Evolutionary conservation across 2,329 filamentous ascomycete species (phyloP).

Genomic region (Akanthomyces muscarius): DNA sequence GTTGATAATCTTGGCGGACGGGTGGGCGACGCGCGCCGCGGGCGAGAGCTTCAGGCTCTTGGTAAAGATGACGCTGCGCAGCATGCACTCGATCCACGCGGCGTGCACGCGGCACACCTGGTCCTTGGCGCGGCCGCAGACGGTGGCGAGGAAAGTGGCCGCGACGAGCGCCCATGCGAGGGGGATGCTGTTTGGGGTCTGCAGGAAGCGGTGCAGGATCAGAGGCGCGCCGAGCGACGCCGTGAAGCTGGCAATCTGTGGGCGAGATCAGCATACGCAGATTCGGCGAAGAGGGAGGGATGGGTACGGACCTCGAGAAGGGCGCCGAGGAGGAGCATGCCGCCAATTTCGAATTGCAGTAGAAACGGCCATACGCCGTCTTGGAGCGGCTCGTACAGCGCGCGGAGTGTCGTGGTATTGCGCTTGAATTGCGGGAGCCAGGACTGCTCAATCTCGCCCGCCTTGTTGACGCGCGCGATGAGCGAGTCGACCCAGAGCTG

Average conservation of each 20-base stretch:
- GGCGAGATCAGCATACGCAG: no score
- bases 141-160: neutral
- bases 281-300: no score
- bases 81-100: conserved; percentile 15
- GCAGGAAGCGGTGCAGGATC: conserved; percentile 11
- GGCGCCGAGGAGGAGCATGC: conserved; percentile 11
- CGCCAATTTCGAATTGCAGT: conserved; percentile 15
- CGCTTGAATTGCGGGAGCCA: conserved; percentile 8
- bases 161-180: neutral
- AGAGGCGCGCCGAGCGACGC: conserved; percentile 1
- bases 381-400: neutral
- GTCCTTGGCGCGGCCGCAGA: conserved; percentile 15
- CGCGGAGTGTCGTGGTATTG: neutral
- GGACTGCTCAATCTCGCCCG: conserved; percentile 4
- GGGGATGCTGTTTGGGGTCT: neutral
- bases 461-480: conserved; percentile 4
- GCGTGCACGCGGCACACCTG: conserved; percentile 15
- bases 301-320: neutral
- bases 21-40: neutral
- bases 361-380: neutral
- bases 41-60: conserved; percentile 14
- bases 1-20: conserved; percentile 16
- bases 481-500: conserved; percentile 11
- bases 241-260: conserved; percentile 1
- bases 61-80: conserved; percentile 14